Evolutionary conservation across 2,329 filamentous ascomycete species (phyloP).

Genomic region (Fusarium brevicatenulatum): DNA sequence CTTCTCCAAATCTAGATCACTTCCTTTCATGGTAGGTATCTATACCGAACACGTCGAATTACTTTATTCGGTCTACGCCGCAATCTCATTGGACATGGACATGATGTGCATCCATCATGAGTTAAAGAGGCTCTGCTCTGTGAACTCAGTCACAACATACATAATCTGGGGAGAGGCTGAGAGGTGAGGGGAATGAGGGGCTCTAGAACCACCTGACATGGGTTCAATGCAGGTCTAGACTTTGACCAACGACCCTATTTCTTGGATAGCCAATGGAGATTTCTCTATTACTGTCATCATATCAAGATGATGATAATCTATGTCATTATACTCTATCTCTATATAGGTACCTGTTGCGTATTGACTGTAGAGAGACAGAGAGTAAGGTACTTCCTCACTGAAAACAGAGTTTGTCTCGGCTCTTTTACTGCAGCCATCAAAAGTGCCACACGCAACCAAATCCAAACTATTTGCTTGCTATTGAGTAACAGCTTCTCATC

Average conservation of each 20-base stretch:
- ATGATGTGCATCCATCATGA: constrained; percentile 28
- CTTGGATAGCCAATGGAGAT: constrained; percentile 30
- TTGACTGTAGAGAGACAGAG: not conserved
- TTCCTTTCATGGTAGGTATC: not conserved
- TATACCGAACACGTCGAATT: not conserved
- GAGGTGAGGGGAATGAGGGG: constrained; percentile 17
- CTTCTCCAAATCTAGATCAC: constrained; percentile 5
- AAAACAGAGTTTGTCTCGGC: constrained; percentile 2
- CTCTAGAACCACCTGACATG: constrained; percentile 27
- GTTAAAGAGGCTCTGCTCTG: constrained; percentile 32
- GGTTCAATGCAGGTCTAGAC: constrained; percentile 23
- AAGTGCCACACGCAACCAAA: not conserved
- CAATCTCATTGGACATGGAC: constrained; percentile 6
- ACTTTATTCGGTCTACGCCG: constrained; percentile 30
- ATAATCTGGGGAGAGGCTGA: constrained; percentile 27
- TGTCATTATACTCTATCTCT: not conserved
- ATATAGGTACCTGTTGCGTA: not conserved
- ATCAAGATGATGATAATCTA: not conserved
- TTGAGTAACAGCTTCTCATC: constrained; percentile 7
- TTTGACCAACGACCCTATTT: constrained; percentile 1
- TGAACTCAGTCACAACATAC: constrained; percentile 16
- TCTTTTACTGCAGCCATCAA: not conserved
- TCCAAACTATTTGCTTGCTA: constrained; percentile 2
- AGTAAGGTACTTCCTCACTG: not conserved
- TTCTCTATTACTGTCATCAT: constrained; percentile 26